phyloP scores from a whole-genome alignment of 1,139 yeast genomes.

The Pichia kudriavzevii region DNA sequence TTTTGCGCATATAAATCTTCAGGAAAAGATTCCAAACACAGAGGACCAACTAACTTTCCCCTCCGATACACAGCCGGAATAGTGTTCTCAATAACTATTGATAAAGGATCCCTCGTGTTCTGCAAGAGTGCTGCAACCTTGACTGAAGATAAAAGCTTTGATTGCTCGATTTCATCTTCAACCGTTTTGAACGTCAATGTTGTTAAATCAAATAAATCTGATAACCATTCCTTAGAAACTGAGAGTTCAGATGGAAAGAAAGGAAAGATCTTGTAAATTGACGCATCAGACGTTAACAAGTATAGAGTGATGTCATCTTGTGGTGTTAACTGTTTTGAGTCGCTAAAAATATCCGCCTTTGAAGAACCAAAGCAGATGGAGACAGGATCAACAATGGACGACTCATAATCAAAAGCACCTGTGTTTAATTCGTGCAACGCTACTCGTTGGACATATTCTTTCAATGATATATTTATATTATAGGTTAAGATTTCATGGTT shows the following conservation, averaged over 20 bases:
- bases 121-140: conserved; percentile 21
- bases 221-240: conserved; percentile 30
- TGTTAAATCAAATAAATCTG: conserved; percentile 36
- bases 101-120: conserved; percentile 9
- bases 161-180: conserved; percentile 8
- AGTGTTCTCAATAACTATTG: conserved; percentile 4
- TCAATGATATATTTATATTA: conserved; percentile 16
- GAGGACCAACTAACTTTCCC: conserved; percentile 37
- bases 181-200: conserved; percentile 22
- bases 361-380: conserved; percentile 44
- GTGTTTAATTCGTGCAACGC: conserved; percentile 3
- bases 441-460: conserved; percentile 16
- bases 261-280: conserved; percentile 48
- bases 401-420: conserved; percentile 7
- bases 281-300: conserved; percentile 44
- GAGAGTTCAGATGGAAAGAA: conserved; percentile 40
- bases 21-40: conserved; percentile 45
- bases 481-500: conserved; percentile 15
- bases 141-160: conserved; percentile 17
- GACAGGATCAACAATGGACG: conserved; percentile 29
- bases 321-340: background rate
- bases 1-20: conserved; percentile 37
- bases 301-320: conserved; percentile 35
- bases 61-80: conserved; percentile 16
- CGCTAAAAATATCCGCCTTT: conserved; percentile 1